phyloP scores from a whole-genome alignment of 352 stramenopile genomes.

The Phytophthora constricta region DNA sequence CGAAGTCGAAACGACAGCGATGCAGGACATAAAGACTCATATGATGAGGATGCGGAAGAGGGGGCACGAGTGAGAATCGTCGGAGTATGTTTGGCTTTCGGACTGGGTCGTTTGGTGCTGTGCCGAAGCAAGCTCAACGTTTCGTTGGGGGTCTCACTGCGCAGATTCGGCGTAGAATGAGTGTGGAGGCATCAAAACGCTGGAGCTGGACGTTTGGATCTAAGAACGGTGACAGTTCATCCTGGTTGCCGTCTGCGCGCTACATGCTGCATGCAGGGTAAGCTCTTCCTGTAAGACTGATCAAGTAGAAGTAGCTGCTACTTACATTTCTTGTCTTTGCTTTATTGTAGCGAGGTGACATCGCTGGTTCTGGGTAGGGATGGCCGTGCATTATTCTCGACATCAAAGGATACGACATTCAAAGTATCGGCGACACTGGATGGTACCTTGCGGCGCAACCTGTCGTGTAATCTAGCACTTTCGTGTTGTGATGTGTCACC shows the following conservation, averaged over 20 bases:
- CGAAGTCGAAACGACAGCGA: conserved; percentile 27
- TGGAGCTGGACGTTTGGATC: conserved; percentile 81
- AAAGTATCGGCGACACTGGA: conserved; percentile 78
- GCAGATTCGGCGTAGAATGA: conserved; percentile 78
- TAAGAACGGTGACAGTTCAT: conserved; percentile 54
- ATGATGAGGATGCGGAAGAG: conserved; percentile 42
- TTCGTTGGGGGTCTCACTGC: conserved; percentile 80
- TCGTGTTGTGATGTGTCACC: conserved; percentile 80
- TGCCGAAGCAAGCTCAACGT: conserved; percentile 79
- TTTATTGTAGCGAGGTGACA: conserved; percentile 61
- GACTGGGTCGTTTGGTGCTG: conserved; percentile 53
- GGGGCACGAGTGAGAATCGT: conserved; percentile 29
- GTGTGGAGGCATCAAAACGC: conserved; percentile 58
- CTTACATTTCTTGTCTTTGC: not conserved
- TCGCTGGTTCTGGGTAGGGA: conserved; percentile 70
- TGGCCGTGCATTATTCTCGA: conserved; percentile 72
- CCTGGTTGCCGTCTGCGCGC: conserved; percentile 68
- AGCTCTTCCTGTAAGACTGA: conserved; percentile 4
- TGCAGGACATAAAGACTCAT: conserved; percentile 12
- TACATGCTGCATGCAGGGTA: conserved; percentile 79
- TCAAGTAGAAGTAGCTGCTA: not conserved
- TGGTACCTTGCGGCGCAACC: conserved; percentile 64
- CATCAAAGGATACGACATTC: conserved; percentile 76
- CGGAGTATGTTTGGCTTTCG: conserved; percentile 82
- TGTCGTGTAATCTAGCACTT: conserved; percentile 81